Conservation (phyloP, 208 protist genomes). For the Leishmania amazonensis region DNA sequence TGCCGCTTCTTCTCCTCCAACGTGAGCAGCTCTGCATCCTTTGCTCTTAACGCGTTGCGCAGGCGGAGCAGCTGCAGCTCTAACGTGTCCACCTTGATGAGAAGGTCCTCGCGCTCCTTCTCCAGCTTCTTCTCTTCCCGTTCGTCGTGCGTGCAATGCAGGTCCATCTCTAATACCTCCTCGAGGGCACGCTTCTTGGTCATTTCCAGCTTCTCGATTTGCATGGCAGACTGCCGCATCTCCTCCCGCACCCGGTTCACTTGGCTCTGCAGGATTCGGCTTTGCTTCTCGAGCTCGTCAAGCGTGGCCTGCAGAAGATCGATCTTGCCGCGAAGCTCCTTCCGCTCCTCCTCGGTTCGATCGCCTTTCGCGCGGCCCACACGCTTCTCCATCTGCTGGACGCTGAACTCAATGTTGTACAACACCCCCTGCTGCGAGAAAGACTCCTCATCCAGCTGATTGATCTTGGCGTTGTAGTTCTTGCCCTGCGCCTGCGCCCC, state of each 20-base stretch:
- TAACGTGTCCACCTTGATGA: conserved; percentile 86
- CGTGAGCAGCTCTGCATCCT: conserved; percentile 65
- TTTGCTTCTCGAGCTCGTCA: conserved; percentile 79
- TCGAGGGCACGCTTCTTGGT: conserved; percentile 58
- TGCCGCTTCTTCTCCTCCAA: conserved; percentile 82
- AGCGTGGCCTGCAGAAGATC: conserved; percentile 79
- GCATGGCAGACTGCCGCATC: conserved; percentile 59
- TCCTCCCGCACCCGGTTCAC: conserved; percentile 92
- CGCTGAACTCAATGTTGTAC: conserved; percentile 94
- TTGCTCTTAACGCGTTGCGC: conserved; percentile 44
- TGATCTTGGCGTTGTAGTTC: conserved; percentile 84
- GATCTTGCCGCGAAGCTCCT: conserved; percentile 87
- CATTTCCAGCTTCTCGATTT: conserved; percentile 54
- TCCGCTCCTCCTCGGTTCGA: conserved; percentile 92
- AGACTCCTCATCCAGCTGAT: conserved; percentile 82
- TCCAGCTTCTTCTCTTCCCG: conserved; percentile 50
- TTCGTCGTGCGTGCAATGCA: conserved; percentile 79
- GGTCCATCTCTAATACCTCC: conserved; percentile 75
- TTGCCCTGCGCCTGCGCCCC: conserved; percentile 86
- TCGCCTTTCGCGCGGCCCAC: conserved; percentile 89
- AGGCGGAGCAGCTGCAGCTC: conserved; percentile 89
- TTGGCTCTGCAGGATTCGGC: conserved; percentile 81
- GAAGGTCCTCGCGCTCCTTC: conserved; percentile 72
- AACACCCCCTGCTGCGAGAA: conserved; percentile 93
- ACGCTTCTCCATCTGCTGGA: conserved; percentile 96